Conservation (phyloP, 225 moss, liverwort and hornwort genomes). For the Anthoceros angustus region DNA sequence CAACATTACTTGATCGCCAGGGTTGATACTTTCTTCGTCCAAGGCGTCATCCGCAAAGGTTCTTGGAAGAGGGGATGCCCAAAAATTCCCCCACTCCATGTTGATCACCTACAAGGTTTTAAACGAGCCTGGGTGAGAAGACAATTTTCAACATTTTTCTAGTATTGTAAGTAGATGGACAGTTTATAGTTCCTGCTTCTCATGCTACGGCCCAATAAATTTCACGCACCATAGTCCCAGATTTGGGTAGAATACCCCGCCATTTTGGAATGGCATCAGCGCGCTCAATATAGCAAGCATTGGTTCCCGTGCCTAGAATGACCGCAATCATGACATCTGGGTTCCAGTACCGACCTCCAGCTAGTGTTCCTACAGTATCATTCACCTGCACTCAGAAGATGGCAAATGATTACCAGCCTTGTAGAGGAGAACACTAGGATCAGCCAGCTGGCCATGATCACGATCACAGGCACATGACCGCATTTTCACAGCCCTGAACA, state of each 20-base stretch:
- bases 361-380: conserved; percentile 90
- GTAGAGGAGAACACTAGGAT: background rate
- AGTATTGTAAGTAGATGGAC: background rate
- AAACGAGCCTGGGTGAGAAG: background rate
- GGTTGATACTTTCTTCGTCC: conserved; percentile 40
- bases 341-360: conserved; percentile 81
- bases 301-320: conserved; percentile 94
- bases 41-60: conserved; percentile 32
- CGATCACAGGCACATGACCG: background rate
- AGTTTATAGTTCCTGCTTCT: background rate
- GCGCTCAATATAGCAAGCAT: conserved; percentile 93
- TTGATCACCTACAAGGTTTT: conserved; percentile 27
- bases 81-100: conserved; percentile 61
- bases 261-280: conserved; percentile 73
- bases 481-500: background rate
- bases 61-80: conserved; percentile 43
- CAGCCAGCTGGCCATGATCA: background rate
- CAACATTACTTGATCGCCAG: conserved; percentile 39
- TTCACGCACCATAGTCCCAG: conserved; percentile 50
- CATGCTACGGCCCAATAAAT: background rate
- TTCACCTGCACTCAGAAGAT: conserved; percentile 49
- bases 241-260: conserved; percentile 50
- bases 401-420: background rate
- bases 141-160: background rate
- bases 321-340: conserved; percentile 83